Evolutionary conservation across 2,329 filamentous ascomycete genomes (phyloP).

Genomic region (Lachnellula occidentalis): DNA sequence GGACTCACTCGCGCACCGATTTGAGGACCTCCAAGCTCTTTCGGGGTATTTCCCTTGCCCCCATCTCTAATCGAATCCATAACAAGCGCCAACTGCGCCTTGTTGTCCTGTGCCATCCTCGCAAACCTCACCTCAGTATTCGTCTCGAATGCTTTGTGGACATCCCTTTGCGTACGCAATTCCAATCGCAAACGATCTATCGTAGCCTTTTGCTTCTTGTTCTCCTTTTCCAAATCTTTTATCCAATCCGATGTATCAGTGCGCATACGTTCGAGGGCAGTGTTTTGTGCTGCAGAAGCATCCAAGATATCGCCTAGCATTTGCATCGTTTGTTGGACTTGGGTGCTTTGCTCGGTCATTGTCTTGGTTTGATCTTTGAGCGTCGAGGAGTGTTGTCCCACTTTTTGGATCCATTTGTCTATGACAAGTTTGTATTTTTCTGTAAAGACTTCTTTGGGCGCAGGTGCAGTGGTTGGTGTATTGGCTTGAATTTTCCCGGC

Average conservation of each 20-base stretch:
- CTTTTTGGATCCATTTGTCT: neutral
- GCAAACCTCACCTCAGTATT: neutral
- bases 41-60: neutral
- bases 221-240: conserved; percentile 1
- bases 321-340: neutral
- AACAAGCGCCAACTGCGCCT: neutral
- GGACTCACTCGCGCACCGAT: neutral
- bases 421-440: neutral
- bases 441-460: neutral
- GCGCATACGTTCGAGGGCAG: neutral
- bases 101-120: neutral
- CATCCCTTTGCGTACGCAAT: neutral
- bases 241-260: conserved; percentile 1
- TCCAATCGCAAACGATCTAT: neutral
- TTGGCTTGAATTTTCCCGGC: neutral
- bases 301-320: conserved; percentile 7
- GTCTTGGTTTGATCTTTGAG: neutral
- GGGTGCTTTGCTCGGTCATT: neutral
- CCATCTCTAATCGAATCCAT: neutral
- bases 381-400: neutral
- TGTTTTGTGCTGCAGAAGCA: neutral
- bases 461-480: neutral
- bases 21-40: neutral
- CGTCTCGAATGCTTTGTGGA: neutral
- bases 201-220: neutral